Evolutionary conservation across 768 basidiomycete species (phyloP), one percentile per base, ranked within the genome.

Genomic region (Boletus rubropictus): DNA sequence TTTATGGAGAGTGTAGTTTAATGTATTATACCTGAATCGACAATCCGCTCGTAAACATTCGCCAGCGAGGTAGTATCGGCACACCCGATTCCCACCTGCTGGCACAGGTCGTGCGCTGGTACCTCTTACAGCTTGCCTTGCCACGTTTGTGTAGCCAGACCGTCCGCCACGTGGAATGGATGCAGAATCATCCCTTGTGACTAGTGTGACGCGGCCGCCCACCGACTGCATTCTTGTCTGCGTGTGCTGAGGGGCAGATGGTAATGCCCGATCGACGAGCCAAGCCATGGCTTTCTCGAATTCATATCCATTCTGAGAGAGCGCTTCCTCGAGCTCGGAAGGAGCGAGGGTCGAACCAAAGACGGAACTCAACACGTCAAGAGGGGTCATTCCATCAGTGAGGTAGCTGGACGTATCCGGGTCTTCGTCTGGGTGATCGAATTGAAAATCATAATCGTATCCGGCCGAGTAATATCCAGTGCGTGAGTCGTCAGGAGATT

Each of bases 1-100:
- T 11, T 49, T 44, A 39, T 4, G 20, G 17, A 38, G 31, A 21
- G n/a, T 7, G 29, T 18, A n/a, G 12, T 24, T 11, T 14, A 15
- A 40, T 42, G 8, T 38, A 22, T 80, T 54, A 56, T 47, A 95
- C 95, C 92, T 97, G 74, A 98, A 99, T 47, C 95, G 82, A 70
- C 96, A 98, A 70, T 99, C 96, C 35, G 93, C 89, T 39, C 96
- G 72, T 48, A 97, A 71, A 62, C 96, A 99, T 67, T 97, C 94
- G 14, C 96, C 96, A 7, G 91, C 89, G 21, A 99, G 79, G 69
- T 93, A 99, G 64, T 98, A 98, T 45, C 96, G 76, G 67, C 96
- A 99, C 22, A 99, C 93, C 49, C 90, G 74, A 58, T 65, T 64
- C 9, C 82, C 83, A 39, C 78, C 77, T 1, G 73, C 77, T 1